A percentile compares a stretch with the other conserved stretches of the same genome.
Conservation (phyloP, 2,329 filamentous ascomycete genomes). For the Penicillium sp. region DNA sequence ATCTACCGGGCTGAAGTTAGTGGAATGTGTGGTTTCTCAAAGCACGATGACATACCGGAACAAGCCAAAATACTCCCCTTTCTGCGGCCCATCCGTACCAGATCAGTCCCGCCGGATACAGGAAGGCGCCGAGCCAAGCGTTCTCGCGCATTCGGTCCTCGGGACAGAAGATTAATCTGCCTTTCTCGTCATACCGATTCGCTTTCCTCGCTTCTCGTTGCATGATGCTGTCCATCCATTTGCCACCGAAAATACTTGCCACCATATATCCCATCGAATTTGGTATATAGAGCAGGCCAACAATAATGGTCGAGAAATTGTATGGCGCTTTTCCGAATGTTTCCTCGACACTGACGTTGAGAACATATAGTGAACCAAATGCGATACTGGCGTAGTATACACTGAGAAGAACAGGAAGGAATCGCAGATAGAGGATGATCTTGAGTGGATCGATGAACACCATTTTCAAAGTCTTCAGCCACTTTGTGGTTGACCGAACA, state of each 20-base stretch:
- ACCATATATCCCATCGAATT: conserved; percentile 71
- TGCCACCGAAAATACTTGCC: conserved; percentile 68
- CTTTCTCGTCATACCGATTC: conserved; percentile 66
- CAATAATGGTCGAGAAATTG: conserved; percentile 64
- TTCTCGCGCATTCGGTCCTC: conserved; percentile 85
- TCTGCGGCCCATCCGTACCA: conserved; percentile 76
- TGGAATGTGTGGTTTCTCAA: not conserved
- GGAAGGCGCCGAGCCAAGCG: conserved; percentile 69
- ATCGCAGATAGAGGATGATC: conserved; percentile 70
- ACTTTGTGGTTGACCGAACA: conserved; percentile 58
- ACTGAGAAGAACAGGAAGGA: conserved; percentile 71
- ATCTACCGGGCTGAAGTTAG: conserved; percentile 35
- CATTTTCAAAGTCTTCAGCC: conserved; percentile 57
- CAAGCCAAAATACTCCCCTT: conserved; percentile 64
- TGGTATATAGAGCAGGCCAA: conserved; percentile 78
- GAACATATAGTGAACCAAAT: conserved; percentile 72
- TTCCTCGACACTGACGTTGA: conserved; percentile 75
- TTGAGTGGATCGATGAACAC: conserved; percentile 71
- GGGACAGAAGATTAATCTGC: conserved; percentile 67
- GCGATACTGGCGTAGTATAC: conserved; percentile 74
- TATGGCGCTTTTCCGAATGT: conserved; percentile 70
- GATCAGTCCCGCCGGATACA: conserved; percentile 71
- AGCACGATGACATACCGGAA: conserved; percentile 44
- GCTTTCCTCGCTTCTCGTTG: conserved; percentile 70
- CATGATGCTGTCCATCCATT: conserved; percentile 83